Base-by-base conservation (phyloP, 1,139 yeast genomes). In the Suhomyces anneliseae region DNA sequence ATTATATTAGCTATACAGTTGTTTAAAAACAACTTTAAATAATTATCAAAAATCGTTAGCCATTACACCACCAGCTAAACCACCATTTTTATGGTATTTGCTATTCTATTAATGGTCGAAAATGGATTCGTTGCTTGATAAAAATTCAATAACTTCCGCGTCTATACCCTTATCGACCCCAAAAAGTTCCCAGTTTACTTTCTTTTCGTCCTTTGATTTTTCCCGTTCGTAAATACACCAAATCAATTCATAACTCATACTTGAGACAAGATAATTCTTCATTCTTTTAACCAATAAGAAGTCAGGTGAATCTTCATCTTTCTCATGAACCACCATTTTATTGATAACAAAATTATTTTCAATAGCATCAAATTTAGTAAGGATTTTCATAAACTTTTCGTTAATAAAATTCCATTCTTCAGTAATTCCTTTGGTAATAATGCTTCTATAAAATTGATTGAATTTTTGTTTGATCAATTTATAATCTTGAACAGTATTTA, bases 181-280 rank as follows among this genome's bases (percentile, higher is more conserved):
- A 52, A 61, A 68, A 9, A 52, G 42, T 11, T 56, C 58, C 76
- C 76, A 72, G 38, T 61, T 54, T 34, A 65, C 52, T 31, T 42
- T 12, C 39, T 31, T 29, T 26, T 48, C 45, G 11, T 45, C 41
- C 27, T 49, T 48, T 2, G 19, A 11, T 38, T 49, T 51, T 43
- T 62, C 64, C 47, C 61, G 51, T 45, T 66, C 63, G 56, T 70
- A 71, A 36, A 74, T 67, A 38, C 66, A 61, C 76, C 76, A 74
- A 27, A 72, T 69, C 59, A 75, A 55, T 54, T 75, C 80, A 53
- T 70, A 72, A 38, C 61, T 60, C 46, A 75, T 64, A 46, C 75
- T 69, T 19, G 76, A 67, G 11, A 68, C 71, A 48, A 74, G 66
- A 55, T 71, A 69, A 49, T 65, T 68, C 45, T 67, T 66, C 70